Evolutionary conservation across 139 green algal species (phyloP), one percentile per base, ranked within the genome.

Genomic region (Closterium sp.): DNA sequence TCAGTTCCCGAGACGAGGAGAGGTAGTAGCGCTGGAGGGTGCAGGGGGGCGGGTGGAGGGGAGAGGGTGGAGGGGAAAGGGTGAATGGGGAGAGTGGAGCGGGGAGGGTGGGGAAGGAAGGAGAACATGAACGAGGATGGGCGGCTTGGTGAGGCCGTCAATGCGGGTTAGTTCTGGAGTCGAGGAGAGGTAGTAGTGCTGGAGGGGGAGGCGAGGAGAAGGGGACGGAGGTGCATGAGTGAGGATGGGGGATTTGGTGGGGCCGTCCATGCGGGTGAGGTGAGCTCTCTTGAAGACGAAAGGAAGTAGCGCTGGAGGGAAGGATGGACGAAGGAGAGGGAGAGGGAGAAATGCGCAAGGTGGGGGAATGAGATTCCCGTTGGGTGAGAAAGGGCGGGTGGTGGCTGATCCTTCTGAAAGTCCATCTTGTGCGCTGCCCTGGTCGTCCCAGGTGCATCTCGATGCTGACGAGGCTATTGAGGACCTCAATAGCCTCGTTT

Each of bases 221-320:
- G 30, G 23, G 21, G 81, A 25, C 3, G 81, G 81, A 85, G 23
- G 30, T 66, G 30, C 30, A 10, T 28, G 9, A n/a, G 33, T n/a
- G 23, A 38, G 30, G 9, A 66, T 66, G 31, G 33, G 85, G 25
- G 33, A 88, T 36, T 43, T 88, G 85, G 85, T 34, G 23, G 55
- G 30, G 4, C 96, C 96, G 90, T 98, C 97, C 84, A 98, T 96
- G 33, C 97, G 96, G 94, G 98, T 97, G 85, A 99, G 94, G 98
- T 97, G 85, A 99, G 91, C 95, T 99, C 97, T 28, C 96, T 94
- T 66, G 30, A 85, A 16, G 30, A 85, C 1, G 81, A 85, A 21
- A 31, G 81, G 81, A 32, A 85, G 81, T 21, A 66, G 43, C 9
- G 43, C 7, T 66, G 43, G 43, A 4, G 9, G 9, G 2, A 16